A percentile compares a stretch with the other conserved stretches of the same genome.
Conservation (phyloP, 768 basidiomycete species). For the Boletus rufocinnamomeus region DNA sequence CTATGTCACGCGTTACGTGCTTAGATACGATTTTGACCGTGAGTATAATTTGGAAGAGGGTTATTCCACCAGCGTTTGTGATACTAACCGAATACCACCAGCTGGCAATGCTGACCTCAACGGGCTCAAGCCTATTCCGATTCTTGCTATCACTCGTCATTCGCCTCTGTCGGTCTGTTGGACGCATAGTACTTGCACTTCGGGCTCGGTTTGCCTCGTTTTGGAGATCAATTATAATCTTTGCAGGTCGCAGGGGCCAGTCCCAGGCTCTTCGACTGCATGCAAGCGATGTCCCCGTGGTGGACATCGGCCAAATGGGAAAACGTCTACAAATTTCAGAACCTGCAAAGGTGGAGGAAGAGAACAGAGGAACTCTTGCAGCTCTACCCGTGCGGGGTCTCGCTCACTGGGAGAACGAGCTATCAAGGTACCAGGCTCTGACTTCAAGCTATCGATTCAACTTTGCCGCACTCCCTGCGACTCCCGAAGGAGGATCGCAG, state of each 20-base stretch:
- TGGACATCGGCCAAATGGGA: neutral
- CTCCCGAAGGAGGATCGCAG: slow-evolving; percentile 13
- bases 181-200: slow-evolving; percentile 3
- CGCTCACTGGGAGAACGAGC: neutral
- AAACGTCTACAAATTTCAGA: neutral
- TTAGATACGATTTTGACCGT: no score
- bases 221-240: neutral
- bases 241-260: neutral
- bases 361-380: slow-evolving; percentile 1
- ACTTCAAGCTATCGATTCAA: neutral
- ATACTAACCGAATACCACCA: neutral
- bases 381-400: neutral
- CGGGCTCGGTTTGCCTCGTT: neutral
- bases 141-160: slow-evolving; percentile 5
- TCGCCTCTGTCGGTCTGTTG: slow-evolving; percentile 2
- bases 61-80: no score
- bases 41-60: no score
- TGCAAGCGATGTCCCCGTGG: neutral
- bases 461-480: neutral
- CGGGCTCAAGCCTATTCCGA: neutral
- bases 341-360: neutral
- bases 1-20: no score
- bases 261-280: neutral
- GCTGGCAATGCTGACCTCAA: neutral
- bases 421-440: neutral